phyloP scores from a whole-genome alignment of 2,329 filamentous ascomycete genomes.

The Fusarium tuaranense region DNA sequence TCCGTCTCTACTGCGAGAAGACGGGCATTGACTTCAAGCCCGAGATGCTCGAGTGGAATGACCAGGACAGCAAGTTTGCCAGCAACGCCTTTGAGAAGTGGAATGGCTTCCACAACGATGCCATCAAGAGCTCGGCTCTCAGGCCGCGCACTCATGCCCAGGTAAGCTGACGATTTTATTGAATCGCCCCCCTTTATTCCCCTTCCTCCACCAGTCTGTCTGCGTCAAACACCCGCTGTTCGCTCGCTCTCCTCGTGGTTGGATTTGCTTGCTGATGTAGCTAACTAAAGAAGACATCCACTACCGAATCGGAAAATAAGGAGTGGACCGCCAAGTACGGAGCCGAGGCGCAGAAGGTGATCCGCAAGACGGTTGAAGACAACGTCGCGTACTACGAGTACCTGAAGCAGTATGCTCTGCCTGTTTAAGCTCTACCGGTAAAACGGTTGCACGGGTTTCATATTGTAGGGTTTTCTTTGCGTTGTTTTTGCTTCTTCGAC shows the following conservation, averaged over 20 bases:
- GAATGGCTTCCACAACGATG: conserved; percentile 97
- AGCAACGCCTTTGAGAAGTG: conserved; percentile 91
- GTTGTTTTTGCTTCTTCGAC: conserved; percentile 8
- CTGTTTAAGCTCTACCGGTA: conserved; percentile 33
- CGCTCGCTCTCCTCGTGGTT: conserved; percentile 39
- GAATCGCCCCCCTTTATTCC: conserved; percentile 11
- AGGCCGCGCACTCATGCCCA: conserved; percentile 75
- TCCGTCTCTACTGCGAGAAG: conserved; percentile 83
- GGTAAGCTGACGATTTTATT: conserved; percentile 56
- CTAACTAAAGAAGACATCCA: conserved; percentile 67
- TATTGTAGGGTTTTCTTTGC: conserved; percentile 16
- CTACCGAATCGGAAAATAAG: conserved; percentile 73
- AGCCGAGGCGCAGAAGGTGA: conserved; percentile 75
- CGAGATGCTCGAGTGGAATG: conserved; percentile 87
- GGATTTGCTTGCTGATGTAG: conserved; percentile 33
- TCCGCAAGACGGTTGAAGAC: conserved; percentile 76
- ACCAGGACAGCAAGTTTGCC: conserved; percentile 79
- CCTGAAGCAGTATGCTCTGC: conserved; percentile 73
- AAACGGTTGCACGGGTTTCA: conserved; percentile 7
- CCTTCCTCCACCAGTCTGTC: conserved; percentile 33
- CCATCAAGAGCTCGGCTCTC: conserved; percentile 83
- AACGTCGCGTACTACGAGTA: conserved; percentile 84
- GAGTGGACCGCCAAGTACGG: conserved; percentile 84
- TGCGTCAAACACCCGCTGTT: conserved; percentile 37
- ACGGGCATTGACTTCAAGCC: conserved; percentile 81